Conservation (phyloP, 2,329 filamentous ascomycete genomes). For the Claviceps capensis region DNA sequence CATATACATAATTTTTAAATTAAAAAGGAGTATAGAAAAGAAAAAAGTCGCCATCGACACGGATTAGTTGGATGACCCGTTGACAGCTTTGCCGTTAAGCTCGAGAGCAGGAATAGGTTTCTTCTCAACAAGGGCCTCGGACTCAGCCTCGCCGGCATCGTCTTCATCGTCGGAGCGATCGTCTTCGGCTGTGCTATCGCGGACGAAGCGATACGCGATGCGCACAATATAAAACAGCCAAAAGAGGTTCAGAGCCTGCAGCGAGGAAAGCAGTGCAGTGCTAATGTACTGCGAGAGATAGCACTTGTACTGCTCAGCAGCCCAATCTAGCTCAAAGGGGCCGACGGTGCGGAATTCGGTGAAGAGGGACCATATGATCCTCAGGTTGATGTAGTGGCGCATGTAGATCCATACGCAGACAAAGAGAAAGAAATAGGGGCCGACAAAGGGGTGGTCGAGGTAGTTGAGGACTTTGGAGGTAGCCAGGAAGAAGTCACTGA, state of each 20-base stretch:
- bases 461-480: constrained; percentile 91
- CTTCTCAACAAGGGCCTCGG: constrained; percentile 19
- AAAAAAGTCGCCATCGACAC: neutral
- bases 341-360: constrained; percentile 64
- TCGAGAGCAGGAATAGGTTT: constrained; percentile 10
- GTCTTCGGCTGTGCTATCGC: constrained; percentile 48
- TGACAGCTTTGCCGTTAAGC: constrained; percentile 11
- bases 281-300: constrained; percentile 55
- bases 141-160: constrained; percentile 29
- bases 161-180: constrained; percentile 59
- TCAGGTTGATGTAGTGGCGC: constrained; percentile 72
- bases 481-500: constrained; percentile 90
- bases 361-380: constrained; percentile 61
- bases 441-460: constrained; percentile 63
- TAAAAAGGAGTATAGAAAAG: neutral
- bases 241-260: constrained; percentile 68
- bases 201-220: constrained; percentile 58
- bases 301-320: constrained; percentile 64
- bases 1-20: neutral
- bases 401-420: constrained; percentile 78
- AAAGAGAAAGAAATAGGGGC: constrained; percentile 74
- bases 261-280: constrained; percentile 44
- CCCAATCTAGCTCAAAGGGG: constrained; percentile 66
- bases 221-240: constrained; percentile 69
- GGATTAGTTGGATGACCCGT: constrained; percentile 3